Evolutionary conservation across 208 protist genomes (phyloP).

Genomic region (Leishmania lainsoni): DNA sequence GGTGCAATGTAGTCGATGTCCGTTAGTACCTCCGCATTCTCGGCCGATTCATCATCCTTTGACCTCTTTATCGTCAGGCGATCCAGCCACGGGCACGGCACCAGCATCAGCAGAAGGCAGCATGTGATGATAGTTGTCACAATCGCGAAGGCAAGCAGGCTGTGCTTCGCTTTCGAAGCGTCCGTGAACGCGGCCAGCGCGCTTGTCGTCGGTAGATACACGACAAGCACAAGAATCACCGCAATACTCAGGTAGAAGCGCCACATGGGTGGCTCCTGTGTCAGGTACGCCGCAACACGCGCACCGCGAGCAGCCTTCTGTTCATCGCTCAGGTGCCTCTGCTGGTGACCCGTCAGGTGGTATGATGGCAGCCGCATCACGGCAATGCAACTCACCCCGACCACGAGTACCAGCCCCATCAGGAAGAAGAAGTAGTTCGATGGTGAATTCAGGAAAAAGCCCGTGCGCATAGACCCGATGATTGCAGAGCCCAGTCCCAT

Average conservation of each 20-base stretch:
- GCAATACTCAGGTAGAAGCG: conserved; percentile 57
- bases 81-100: conserved; percentile 24
- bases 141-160: conserved; percentile 40
- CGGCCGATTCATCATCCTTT: background rate
- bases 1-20: conserved; percentile 74
- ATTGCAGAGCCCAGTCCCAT: conserved; percentile 68
- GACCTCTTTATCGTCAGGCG: conserved; percentile 2
- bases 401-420: conserved; percentile 28
- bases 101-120: conserved; percentile 27
- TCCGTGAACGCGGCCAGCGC: conserved; percentile 45
- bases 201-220: conserved; percentile 63
- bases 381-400: conserved; percentile 26
- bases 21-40: conserved; percentile 15
- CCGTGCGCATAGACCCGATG: conserved; percentile 49
- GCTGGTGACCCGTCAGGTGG: conserved; percentile 57
- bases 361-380: conserved; percentile 65
- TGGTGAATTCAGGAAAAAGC: conserved; percentile 46
- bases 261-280: conserved; percentile 54
- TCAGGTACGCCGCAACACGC: conserved; percentile 39
- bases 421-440: conserved; percentile 68
- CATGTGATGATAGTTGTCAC: conserved; percentile 33
- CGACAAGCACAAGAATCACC: conserved; percentile 49
- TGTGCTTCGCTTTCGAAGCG: background rate
- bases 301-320: conserved; percentile 23
- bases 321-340: conserved; percentile 29